These are phyloP conservation scores for Terfezia claveryi DNA, from an alignment of 495 filamentous ascomycete species.

Conservation along the genomic window DNA sequence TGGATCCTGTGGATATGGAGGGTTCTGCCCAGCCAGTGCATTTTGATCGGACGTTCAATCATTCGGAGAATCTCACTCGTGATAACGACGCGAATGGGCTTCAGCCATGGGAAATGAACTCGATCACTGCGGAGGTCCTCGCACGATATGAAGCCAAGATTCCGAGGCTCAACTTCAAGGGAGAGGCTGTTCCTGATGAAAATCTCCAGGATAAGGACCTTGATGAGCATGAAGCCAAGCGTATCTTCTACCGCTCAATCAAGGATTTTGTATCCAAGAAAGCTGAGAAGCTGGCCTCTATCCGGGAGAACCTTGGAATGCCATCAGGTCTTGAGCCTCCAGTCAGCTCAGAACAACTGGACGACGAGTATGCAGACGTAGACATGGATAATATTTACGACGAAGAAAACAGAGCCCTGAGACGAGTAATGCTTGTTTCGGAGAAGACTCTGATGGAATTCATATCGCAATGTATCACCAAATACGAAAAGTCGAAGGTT, in stretches of 20 bases:
- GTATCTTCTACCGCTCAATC: slow-evolving; percentile 61
- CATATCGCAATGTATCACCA: slow-evolving; percentile 59
- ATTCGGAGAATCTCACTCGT: slow-evolving; percentile 60
- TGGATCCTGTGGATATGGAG: slow-evolving; percentile 96
- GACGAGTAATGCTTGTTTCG: slow-evolving; percentile 65
- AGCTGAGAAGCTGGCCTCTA: slow-evolving; percentile 31
- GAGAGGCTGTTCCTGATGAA: slow-evolving; percentile 17
- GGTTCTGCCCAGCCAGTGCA: slow-evolving; percentile 79
- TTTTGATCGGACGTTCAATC: slow-evolving; percentile 78
- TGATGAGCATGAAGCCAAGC: slow-evolving; percentile 66
- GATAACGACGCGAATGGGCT: slow-evolving; percentile 49
- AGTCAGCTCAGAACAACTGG: background rate
- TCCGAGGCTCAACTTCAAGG: slow-evolving; percentile 32
- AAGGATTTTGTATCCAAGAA: slow-evolving; percentile 41
- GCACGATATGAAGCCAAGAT: slow-evolving; percentile 41
- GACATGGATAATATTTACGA: slow-evolving; percentile 2
- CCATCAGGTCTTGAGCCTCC: background rate
- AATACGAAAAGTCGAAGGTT: slow-evolving; percentile 72
- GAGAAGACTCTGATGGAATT: slow-evolving; percentile 47
- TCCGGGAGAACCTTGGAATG: slow-evolving; percentile 20
- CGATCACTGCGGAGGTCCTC: slow-evolving; percentile 40
- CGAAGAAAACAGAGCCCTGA: slow-evolving; percentile 23
- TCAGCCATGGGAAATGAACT: slow-evolving; percentile 48
- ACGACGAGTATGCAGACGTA: background rate
- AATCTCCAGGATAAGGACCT: slow-evolving; percentile 38